Evolutionary conservation across 441 rosid genomes (phyloP).

Genomic region (Euphorbia corollata): DNA sequence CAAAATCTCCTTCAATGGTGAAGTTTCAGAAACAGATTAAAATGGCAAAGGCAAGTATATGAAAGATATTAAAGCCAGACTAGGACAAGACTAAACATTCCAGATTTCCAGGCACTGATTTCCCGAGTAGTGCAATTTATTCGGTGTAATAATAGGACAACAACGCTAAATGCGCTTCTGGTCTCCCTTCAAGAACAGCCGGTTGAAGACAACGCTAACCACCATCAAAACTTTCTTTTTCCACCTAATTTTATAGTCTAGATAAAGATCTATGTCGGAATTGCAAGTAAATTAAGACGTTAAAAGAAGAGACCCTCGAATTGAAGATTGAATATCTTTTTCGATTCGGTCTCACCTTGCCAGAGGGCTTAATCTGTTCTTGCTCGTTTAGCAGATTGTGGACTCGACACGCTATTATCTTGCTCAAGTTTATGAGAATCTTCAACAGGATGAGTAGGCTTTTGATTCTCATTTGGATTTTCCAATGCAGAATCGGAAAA

Average conservation of each 20-base stretch:
- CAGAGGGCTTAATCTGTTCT: conserved; percentile 31
- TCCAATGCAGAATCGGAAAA: conserved; percentile 17
- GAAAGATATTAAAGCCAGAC: neutral
- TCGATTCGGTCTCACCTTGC: conserved; percentile 11
- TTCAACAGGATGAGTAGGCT: conserved; percentile 23
- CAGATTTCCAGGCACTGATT: neutral
- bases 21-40: no score
- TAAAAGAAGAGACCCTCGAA: conserved; percentile 8
- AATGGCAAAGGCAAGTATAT: no score
- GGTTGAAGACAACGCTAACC: conserved; percentile 1
- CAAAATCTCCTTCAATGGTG: no score
- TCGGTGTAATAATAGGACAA: neutral
- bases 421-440: conserved; percentile 24
- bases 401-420: conserved; percentile 22
- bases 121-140: neutral
- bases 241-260: conserved; percentile 9
- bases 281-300: conserved; percentile 3
- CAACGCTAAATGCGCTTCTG: no score
- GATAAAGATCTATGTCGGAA: neutral
- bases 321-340: conserved; percentile 11
- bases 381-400: conserved; percentile 40
- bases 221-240: conserved; percentile 20
- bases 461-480: conserved; percentile 24
- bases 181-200: neutral
- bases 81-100: neutral